Conservation (phyloP, 257 asterid species). For the Plectranthus barbatus region DNA sequence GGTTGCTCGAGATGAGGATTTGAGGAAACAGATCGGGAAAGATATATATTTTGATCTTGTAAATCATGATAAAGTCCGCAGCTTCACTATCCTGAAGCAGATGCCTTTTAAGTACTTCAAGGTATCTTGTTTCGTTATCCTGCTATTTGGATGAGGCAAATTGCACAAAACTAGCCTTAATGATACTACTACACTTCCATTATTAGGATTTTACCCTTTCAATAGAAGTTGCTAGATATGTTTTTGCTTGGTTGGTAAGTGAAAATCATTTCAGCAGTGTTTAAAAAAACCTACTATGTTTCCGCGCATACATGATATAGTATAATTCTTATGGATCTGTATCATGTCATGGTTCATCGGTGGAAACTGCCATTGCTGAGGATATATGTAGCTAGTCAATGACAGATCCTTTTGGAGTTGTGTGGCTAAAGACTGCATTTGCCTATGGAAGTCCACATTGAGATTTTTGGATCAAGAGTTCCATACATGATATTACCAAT, state of each 20-base stretch:
- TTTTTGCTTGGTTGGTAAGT: background rate
- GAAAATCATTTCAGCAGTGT: background rate
- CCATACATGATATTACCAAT: background rate
- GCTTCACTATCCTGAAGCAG: slow-evolving; percentile 88
- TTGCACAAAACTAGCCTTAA: background rate
- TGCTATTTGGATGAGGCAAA: slow-evolving; percentile 6
- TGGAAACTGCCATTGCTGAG: background rate
- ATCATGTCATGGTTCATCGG: background rate
- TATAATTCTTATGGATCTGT: background rate
- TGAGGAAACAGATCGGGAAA: slow-evolving; percentile 88
- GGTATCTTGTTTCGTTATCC: slow-evolving; percentile 37
- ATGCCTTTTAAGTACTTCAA: slow-evolving; percentile 72
- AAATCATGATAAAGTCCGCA: slow-evolving; percentile 92
- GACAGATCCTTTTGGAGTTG: background rate
- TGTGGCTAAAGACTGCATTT: background rate
- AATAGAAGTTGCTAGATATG: slow-evolving; percentile 1
- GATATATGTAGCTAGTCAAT: too few relatives aligned
- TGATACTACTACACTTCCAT: background rate
- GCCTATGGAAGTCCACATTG: background rate
- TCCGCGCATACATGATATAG: background rate
- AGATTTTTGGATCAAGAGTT: background rate
- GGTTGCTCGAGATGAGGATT: slow-evolving; percentile 98
- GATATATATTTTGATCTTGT: slow-evolving; percentile 88
- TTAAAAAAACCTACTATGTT: background rate
- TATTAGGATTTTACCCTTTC: background rate